Percentiles rank a stretch among this genome's conserved stretches.
phyloP scores from a whole-genome alignment of 2,329 filamentous ascomycete species.

The Ophiocordyceps camponoti-saundersi region DNA sequence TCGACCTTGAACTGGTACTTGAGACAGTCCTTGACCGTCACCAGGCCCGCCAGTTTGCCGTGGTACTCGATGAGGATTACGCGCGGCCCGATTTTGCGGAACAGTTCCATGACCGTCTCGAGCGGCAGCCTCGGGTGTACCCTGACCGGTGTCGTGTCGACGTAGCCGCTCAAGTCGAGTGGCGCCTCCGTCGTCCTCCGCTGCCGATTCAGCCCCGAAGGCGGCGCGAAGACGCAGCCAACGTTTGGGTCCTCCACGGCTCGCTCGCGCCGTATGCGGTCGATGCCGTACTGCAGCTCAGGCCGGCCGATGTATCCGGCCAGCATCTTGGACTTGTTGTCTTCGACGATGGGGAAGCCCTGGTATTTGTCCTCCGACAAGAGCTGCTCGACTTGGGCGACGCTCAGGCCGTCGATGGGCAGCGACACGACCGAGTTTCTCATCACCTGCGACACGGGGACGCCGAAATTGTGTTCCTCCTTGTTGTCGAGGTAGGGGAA shows the following conservation, averaged over 20 bases:
- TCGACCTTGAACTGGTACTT: slow-evolving; percentile 97
- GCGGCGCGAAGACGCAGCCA: slow-evolving; percentile 55
- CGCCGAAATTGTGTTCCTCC: slow-evolving; percentile 91
- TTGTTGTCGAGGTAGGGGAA: slow-evolving; percentile 96
- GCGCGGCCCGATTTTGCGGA: slow-evolving; percentile 91
- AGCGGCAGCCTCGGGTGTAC: slow-evolving; percentile 82
- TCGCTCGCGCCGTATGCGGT: slow-evolving; percentile 57
- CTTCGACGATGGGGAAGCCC: slow-evolving; percentile 82
- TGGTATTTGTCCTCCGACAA: slow-evolving; percentile 69
- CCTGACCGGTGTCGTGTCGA: slow-evolving; percentile 77
- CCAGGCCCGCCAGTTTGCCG: slow-evolving; percentile 65
- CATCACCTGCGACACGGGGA: slow-evolving; percentile 86
- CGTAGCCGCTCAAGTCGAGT: slow-evolving; percentile 72
- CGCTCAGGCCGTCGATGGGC: slow-evolving; percentile 53
- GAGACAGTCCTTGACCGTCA: slow-evolving; percentile 92
- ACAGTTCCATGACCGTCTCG: slow-evolving; percentile 96
- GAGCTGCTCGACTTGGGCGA: slow-evolving; percentile 62
- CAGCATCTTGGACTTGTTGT: slow-evolving; percentile 50
- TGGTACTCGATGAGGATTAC: slow-evolving; percentile 88
- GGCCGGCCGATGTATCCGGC: slow-evolving; percentile 87
- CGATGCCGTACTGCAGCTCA: slow-evolving; percentile 79
- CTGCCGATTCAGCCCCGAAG: slow-evolving; percentile 15
- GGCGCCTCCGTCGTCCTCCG: slow-evolving; percentile 31
- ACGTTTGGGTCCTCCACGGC: slow-evolving; percentile 38
- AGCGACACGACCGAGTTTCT: slow-evolving; percentile 58